Evolutionary conservation across 2,329 filamentous ascomycete species (phyloP).

Genomic region (Pseudophaeomoniella oleicola): DNA sequence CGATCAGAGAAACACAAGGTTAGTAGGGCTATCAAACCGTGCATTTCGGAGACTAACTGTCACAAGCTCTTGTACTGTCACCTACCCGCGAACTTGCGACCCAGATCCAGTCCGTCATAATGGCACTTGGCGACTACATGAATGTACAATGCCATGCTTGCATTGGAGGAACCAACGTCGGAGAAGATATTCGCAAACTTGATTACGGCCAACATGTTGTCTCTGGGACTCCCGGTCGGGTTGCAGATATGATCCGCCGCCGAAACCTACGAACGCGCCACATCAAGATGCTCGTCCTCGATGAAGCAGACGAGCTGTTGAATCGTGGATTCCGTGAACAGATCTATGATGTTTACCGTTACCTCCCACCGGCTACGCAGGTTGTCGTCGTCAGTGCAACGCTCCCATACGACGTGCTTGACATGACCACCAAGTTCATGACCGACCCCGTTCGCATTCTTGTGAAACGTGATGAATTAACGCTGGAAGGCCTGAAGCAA

Average conservation of each 20-base stretch:
- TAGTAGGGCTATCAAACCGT: constrained; percentile 7
- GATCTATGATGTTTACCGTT: constrained; percentile 97
- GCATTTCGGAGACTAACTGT: constrained; percentile 3
- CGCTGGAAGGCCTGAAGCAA: constrained; percentile 91
- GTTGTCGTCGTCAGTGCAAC: constrained; percentile 97
- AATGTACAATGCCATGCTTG: constrained; percentile 98
- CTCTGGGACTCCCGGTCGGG: constrained; percentile 90
- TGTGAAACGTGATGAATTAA: constrained; percentile 97
- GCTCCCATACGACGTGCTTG: constrained; percentile 90
- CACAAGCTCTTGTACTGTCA: constrained; percentile 69
- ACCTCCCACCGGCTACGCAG: constrained; percentile 89
- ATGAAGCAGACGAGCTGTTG: constrained; percentile 65
- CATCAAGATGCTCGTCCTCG: constrained; percentile 67
- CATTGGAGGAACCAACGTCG: constrained; percentile 94
- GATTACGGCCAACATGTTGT: constrained; percentile 97
- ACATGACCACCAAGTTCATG: constrained; percentile 99
- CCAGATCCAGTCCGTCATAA: constrained; percentile 95
- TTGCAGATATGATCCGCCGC: constrained; percentile 70
- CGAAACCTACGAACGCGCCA: constrained; percentile 58
- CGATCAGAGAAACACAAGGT: constrained; percentile 75
- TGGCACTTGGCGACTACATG: constrained; percentile 99
- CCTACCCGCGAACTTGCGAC: constrained; percentile 93
- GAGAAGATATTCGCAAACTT: constrained; percentile 93
- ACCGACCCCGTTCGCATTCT: constrained; percentile 91
- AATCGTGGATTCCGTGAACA: constrained; percentile 96